Evolutionary conservation across 148 eudicot genomes (phyloP), one percentile per base, ranked within the genome.

Genomic region (Diospyros lotus): DNA sequence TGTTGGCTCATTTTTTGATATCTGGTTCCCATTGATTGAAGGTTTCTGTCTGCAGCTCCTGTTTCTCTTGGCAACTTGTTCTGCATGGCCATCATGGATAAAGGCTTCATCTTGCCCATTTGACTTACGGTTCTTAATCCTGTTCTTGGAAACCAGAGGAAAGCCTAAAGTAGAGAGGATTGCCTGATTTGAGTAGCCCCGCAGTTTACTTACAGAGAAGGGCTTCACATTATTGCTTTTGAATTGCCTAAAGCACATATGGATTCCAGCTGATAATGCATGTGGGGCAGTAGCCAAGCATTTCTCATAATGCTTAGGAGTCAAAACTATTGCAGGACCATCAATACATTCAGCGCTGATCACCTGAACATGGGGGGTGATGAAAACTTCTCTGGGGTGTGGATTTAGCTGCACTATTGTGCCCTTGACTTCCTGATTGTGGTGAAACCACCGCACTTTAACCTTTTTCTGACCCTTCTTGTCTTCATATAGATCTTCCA

Each of bases 401-500:
- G 58, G 69, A 69, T 63, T 62, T 70, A 74, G 45, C 69, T 79
- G 44, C 69, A 74, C 59, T 52, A 67, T 28, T 52, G 58, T 9
- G 5, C 64, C 74, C 50, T 61, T 43, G 46, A 74, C 28, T 62
- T 69, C 78, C 45, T 59, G 17, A 62, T 56, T 52, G 55, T 62
- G 74, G 46, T 61, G 69, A 79, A 79, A 79, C 82, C 82, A 79
- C 15, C 82, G 69, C 60, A 79, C 78, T 61, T 62, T 79, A 17
- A 74, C 82, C 74, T 68, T 79, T 61, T 79, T 79, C 69, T 58
- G 73, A 14, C 73, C 74, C 61, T 54, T 79, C 68, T 74, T 74
- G 44, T 79, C 77, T 61, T 74, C 82, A 74, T 79, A 79, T 78
- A 79, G 46, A 54, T 79, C 82, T 67, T 79, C 82, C 68, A 79